Evolutionary conservation across 2,329 filamentous ascomycete genomes (phyloP).

Genomic region (Xylaria sp.): DNA sequence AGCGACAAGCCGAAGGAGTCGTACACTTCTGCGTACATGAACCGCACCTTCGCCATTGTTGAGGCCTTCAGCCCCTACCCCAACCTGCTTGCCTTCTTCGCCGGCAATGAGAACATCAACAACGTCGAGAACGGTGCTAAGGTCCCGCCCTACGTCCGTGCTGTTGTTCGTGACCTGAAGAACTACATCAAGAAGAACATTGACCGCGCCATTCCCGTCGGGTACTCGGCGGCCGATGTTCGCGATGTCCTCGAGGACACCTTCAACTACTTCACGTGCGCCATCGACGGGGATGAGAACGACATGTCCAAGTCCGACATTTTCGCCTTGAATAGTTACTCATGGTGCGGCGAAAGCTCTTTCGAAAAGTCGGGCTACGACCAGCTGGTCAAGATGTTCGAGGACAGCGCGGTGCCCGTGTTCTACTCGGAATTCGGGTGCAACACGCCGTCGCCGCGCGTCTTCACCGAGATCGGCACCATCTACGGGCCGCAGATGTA

Average conservation of each 20-base stretch:
- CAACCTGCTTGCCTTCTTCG: conserved; percentile 74
- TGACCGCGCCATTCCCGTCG: conserved; percentile 71
- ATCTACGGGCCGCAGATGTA: conserved; percentile 76
- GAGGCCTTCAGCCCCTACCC: conserved; percentile 69
- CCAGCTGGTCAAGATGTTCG: conserved; percentile 66
- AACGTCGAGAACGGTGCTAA: conserved; percentile 59
- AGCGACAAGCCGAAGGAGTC: conserved; percentile 58
- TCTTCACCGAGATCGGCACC: conserved; percentile 74
- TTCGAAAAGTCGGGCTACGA: conserved; percentile 67
- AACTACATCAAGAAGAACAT: conserved; percentile 75
- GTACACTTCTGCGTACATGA: conserved; percentile 63
- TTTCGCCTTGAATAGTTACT: conserved; percentile 79
- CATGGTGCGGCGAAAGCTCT: conserved; percentile 69
- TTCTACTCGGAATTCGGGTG: conserved; percentile 86
- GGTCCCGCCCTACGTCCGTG: conserved; percentile 72
- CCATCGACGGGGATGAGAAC: conserved; percentile 52
- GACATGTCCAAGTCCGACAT: conserved; percentile 70
- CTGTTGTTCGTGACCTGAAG: conserved; percentile 78
- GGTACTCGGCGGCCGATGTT: conserved; percentile 81
- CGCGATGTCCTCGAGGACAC: conserved; percentile 72
- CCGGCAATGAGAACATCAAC: conserved; percentile 79
- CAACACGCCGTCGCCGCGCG: conserved; percentile 70
- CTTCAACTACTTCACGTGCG: conserved; percentile 76
- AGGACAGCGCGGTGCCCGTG: conserved; percentile 67
- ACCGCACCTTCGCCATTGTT: conserved; percentile 67